Conservation (phyloP, 345 rosid species). For the Geranium rotundifolium region DNA sequence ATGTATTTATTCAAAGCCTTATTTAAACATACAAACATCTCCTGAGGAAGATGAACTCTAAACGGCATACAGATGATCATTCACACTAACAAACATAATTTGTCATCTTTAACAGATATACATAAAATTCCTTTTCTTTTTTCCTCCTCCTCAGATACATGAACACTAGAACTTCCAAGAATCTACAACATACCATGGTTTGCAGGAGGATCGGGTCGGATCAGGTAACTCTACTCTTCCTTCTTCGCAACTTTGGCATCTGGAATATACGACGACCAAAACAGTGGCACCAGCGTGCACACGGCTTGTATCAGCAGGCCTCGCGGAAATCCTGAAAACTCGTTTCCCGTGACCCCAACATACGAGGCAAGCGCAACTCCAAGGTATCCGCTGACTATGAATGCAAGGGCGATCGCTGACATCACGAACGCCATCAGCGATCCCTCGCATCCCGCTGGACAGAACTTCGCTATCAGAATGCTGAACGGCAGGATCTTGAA, state of each 20-base stretch:
- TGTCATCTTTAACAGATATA: too few species aligned
- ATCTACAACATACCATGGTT: background rate
- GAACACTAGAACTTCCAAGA: background rate
- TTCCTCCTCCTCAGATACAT: too few species aligned
- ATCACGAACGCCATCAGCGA: conserved; percentile 74
- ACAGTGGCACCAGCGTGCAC: conserved; percentile 46
- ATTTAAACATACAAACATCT: too few species aligned
- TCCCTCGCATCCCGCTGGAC: conserved; percentile 87
- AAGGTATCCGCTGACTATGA: conserved; percentile 65
- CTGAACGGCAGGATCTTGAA: conserved; percentile 76
- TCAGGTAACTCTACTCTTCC: conserved; percentile 14
- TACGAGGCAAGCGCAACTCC: conserved; percentile 66
- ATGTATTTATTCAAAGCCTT: too few species aligned
- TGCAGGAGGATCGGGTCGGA: background rate
- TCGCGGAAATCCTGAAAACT: conserved; percentile 50
- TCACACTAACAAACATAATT: too few species aligned
- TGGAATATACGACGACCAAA: conserved; percentile 48
- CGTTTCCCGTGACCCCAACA: conserved; percentile 46
- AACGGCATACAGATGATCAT: too few species aligned
- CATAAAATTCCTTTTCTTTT: conserved; percentile 11
- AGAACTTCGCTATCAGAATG: conserved; percentile 50
- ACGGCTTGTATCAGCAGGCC: conserved; percentile 56
- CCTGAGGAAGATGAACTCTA: too few species aligned
- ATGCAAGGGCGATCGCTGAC: conserved; percentile 61
- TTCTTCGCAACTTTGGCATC: conserved; percentile 30